These are phyloP conservation scores for Cystobasidium pallidum DNA, from an alignment of 1,284 basidiomycete genomes.

Conservation along the genomic window DNA sequence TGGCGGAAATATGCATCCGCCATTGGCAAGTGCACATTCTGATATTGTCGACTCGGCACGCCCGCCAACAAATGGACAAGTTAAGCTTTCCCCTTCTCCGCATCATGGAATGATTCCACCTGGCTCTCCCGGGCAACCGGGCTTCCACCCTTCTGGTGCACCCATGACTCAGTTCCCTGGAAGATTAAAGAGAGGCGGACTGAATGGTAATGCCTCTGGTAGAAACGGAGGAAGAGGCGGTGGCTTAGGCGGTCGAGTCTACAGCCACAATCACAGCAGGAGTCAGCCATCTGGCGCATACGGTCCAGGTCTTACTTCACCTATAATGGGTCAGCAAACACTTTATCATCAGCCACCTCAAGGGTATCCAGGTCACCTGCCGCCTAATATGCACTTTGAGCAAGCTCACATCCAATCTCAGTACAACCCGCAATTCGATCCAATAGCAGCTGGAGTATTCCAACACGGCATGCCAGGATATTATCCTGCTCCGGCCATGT, in stretches of 20 bases:
- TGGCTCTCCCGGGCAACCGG: neutral
- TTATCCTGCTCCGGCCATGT: conserved; percentile 23
- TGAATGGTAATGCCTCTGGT: conserved; percentile 1
- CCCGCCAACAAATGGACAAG: neutral
- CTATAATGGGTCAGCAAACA: conserved; percentile 14
- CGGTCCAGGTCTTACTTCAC: neutral
- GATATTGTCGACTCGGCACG: neutral
- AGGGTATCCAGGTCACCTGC: neutral
- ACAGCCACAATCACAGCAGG: neutral
- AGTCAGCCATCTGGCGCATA: conserved; percentile 1
- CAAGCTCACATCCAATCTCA: neutral
- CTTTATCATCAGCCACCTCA: conserved; percentile 1
- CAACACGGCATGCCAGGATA: neutral
- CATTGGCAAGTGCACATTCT: neutral
- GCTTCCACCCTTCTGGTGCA: conserved; percentile 10
- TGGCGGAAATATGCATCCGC: neutral
- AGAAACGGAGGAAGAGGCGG: neutral
- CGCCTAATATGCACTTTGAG: conserved; percentile 13
- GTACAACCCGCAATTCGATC: conserved; percentile 1
- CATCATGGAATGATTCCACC: neutral
- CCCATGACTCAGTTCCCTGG: conserved; percentile 3
- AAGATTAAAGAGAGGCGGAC: conserved; percentile 12
- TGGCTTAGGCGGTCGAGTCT: neutral
- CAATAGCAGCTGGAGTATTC: neutral
- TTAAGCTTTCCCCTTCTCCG: neutral